These are phyloP conservation scores for Cladorrhinum sp. DNA, from an alignment of 2,329 filamentous ascomycete species.

Conservation along the genomic window DNA sequence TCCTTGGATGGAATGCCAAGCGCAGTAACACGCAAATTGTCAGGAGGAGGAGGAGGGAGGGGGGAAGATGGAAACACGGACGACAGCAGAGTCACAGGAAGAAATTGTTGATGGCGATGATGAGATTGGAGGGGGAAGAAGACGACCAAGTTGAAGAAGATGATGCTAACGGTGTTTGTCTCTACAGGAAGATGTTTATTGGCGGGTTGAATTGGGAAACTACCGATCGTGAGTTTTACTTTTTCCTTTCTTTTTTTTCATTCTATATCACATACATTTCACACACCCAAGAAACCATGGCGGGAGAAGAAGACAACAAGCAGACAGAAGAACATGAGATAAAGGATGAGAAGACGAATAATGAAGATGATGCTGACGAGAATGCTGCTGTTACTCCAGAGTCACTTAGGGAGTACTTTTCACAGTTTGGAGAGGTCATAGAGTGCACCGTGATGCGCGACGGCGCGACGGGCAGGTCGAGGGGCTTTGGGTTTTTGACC, in stretches of 20 bases:
- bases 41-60: neutral
- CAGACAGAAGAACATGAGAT: neutral
- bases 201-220: slow-evolving; percentile 99
- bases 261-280: neutral
- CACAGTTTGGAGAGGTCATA: slow-evolving; percentile 93
- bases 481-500: slow-evolving; percentile 95
- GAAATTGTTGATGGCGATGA: neutral
- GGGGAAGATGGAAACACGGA: neutral
- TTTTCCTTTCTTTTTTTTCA: neutral
- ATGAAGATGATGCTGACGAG: slow-evolving; percentile 2
- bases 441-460: slow-evolving; percentile 99
- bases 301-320: neutral
- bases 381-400: slow-evolving; percentile 52
- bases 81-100: neutral
- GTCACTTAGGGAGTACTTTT: slow-evolving; percentile 94
- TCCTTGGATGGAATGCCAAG: neutral
- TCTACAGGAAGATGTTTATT: slow-evolving; percentile 96
- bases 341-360: neutral
- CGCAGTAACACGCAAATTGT: neutral
- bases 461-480: slow-evolving; percentile 85
- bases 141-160: neutral
- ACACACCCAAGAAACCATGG: neutral
- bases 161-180: slow-evolving; percentile 24
- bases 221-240: slow-evolving; percentile 75
- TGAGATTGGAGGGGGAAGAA: neutral